Percentiles rank a stretch among this genome's conserved stretches.
phyloP scores from a whole-genome alignment of 768 basidiomycete genomes.

The Obba rivulosa region DNA sequence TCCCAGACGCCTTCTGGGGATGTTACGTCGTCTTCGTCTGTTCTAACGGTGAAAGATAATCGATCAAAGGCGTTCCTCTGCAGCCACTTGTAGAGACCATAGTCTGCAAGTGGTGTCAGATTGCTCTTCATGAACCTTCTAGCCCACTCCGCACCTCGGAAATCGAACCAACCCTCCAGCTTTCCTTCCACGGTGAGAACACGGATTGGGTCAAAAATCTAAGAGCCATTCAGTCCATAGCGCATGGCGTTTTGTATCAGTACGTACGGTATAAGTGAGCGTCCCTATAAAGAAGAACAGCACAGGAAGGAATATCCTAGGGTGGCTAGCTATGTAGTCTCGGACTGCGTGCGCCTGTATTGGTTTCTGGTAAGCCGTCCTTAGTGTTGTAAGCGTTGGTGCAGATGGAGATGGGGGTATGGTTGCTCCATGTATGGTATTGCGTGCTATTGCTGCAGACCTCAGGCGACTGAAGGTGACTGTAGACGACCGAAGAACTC shows the following conservation, averaged over 20 bases:
- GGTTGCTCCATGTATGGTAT: constrained; percentile 62
- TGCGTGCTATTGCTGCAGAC: constrained; percentile 78
- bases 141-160: constrained; percentile 41
- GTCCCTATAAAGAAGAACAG: constrained; percentile 86
- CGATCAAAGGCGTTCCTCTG: constrained; percentile 53
- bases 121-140: neutral
- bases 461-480: constrained; percentile 59
- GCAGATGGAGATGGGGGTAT: constrained; percentile 25
- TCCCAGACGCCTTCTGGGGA: constrained; percentile 60
- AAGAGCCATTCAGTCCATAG: neutral
- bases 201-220: constrained; percentile 93
- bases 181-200: constrained; percentile 78
- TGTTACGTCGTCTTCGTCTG: constrained; percentile 13
- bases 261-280: constrained; percentile 79
- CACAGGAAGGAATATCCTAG: constrained; percentile 75
- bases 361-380: constrained; percentile 55
- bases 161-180: constrained; percentile 81
- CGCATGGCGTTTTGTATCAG: neutral
- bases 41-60: constrained; percentile 26
- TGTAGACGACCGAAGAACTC: constrained; percentile 42
- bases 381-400: constrained; percentile 34
- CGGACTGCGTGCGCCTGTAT: constrained; percentile 62
- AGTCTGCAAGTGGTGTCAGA: constrained; percentile 41
- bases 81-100: constrained; percentile 72
- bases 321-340: constrained; percentile 84